phyloP scores from a whole-genome alignment of 768 basidiomycete genomes.

The Coprinellus micaceus region DNA sequence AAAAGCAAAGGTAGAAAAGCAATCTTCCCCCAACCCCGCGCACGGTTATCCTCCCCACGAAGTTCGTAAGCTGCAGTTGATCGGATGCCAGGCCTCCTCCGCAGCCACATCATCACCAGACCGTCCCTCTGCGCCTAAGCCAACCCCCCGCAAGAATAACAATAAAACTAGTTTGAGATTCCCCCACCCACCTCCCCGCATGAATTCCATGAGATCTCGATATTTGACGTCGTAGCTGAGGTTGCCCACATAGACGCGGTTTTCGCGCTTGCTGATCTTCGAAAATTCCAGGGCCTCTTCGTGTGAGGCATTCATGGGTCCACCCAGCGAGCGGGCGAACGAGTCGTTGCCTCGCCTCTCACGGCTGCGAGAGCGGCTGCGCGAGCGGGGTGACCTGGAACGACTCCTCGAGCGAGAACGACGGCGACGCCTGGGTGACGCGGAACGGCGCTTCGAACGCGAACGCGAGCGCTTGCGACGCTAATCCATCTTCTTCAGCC shows the following conservation, averaged over 20 bases:
- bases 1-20: constrained; percentile 7
- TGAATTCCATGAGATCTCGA: constrained; percentile 98
- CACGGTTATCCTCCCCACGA: constrained; percentile 5
- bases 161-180: constrained; percentile 60
- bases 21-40: constrained; percentile 5
- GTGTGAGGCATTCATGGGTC: constrained; percentile 85
- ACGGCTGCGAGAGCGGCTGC: constrained; percentile 58
- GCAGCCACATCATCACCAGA: constrained; percentile 1
- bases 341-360: constrained; percentile 59
- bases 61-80: background rate
- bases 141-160: constrained; percentile 37
- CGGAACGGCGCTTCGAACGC: constrained; percentile 67
- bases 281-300: constrained; percentile 95
- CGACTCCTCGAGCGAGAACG: constrained; percentile 45
- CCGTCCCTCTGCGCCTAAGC: constrained; percentile 7
- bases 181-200: constrained; percentile 99
- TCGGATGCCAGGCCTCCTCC: constrained; percentile 9
- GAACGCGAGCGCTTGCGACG: constrained; percentile 74
- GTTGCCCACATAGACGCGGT: constrained; percentile 98
- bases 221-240: constrained; percentile 98
- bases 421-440: constrained; percentile 60
- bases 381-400: constrained; percentile 30
- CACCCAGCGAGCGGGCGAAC: constrained; percentile 78
- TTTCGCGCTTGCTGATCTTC: constrained; percentile 95
- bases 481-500: constrained; percentile 34